Base-by-base conservation (phyloP, 73 alveolate species). In the Paramecium primaurelia region DNA sequence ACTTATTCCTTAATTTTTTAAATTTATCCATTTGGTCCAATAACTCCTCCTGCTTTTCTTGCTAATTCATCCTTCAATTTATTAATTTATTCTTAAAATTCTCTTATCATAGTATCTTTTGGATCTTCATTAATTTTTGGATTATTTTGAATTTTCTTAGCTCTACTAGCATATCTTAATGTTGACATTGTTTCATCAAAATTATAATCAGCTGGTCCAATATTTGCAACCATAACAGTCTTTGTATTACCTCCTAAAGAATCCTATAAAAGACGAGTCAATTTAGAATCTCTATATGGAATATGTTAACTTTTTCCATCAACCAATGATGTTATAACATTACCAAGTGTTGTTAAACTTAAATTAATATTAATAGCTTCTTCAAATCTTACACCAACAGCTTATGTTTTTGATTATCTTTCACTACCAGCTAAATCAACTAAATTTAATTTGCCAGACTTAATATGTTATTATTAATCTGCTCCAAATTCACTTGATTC, bases 71-170 rank as follows among this genome's bases (percentile, higher is more conserved):
- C 99, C 60, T 96, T 97, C 25, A 98, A 95, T 86, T 95, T 92
- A 83, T 96, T 97, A 73, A 98, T 97, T 93, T 98, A 99, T 45
- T 96, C 98, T 86, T 98, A 97, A 77, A 97, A 98, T 93, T 98
- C 98, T 75, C 98, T 96, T 47, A 98, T 95, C 94, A 98, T 95
- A n/a, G 99, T 99, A 95, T 98, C 99, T 95, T 98, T 98, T 26
- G 99, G 99, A 93, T 98, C 99, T 93, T 98, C 99, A 93, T 98
- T 98, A 71, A 98, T 97, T 73, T 94, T 96, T 18, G 99, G 99
- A 58, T 96, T 98, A 92, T 98, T 98, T 95, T 98, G 95, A 60
- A 98, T 98, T 77, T 96, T 96, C 92, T 98, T 98, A 14, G 99
- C 99, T 92, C 99, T 94, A 58, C 96, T 96, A 2, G 99, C 99